Evolutionary conservation across 768 basidiomycete species (phyloP), one percentile per base, ranked within the genome.

Genomic region (Hygrophorus pudorinus): DNA sequence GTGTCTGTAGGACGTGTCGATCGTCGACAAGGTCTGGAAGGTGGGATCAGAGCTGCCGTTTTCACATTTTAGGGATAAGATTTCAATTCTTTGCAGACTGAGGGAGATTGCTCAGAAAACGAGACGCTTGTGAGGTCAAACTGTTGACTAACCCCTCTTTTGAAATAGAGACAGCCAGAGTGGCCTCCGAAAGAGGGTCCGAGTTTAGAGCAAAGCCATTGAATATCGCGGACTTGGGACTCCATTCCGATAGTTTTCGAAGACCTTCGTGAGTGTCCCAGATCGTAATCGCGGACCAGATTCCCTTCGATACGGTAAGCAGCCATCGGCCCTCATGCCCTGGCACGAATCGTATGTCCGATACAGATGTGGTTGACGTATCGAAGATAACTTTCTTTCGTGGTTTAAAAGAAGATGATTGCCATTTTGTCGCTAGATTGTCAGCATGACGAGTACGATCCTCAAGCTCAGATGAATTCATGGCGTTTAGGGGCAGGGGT

Each of bases 231-330:
- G 72, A 72, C 41, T 70, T 66, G 0, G 68, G 72, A 20, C 67
- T 70, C 80, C 81, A 82, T 40, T 73, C 65, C 11, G 66, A 69
- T 9, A 64, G 47, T 50, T 64, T 69, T 5, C 51, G 47, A 20
- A 58, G 48, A 5, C 38, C 20, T 7, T 53, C 48, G 21, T 43
- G 48, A 17, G 75, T 51, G 44, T 76, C 67, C 76, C 81, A 81
- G 14, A 79, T 52, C 1, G 67, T 63, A 38, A 83, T 51, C 13
- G 66, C 62, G 32, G 76, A 75, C 81, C 81, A 84, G 40, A 84
- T 72, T 5, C 69, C 66, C 47, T 73, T 73, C 3, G 76, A 77
- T 7, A 78, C 65, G 5, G 74, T 74, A 44, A 80, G 41, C 3
- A 83, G 42, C 57, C 73, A 68, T 35, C 56, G 61, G 5, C 63